Conservation (phyloP, 176 grass and related monocot genomes). For the Elaeis guineensis region DNA sequence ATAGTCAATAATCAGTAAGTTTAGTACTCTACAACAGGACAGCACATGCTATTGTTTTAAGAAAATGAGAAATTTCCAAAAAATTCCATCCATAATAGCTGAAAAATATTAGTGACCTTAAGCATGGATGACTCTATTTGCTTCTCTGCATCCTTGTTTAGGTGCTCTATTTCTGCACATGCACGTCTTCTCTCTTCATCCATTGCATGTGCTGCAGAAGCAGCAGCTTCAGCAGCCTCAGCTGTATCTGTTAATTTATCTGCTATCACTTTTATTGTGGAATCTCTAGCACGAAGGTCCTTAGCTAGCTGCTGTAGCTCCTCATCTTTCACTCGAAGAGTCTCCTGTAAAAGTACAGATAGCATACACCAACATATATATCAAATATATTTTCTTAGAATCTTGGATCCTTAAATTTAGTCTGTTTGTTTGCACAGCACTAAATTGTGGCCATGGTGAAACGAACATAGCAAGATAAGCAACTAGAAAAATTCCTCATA, state of each 20-base stretch:
- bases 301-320: slow-evolving; percentile 87
- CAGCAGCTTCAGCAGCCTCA: slow-evolving; percentile 74
- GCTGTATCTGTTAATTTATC: slow-evolving; percentile 89
- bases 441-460: no score
- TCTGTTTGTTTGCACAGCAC: no score
- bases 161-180: slow-evolving; percentile 50
- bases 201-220: slow-evolving; percentile 64
- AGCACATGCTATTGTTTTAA: no score
- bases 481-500: no score
- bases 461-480: no score
- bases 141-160: slow-evolving; percentile 59
- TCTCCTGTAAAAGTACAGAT: slow-evolving; percentile 47
- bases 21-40: no score
- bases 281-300: slow-evolving; percentile 68
- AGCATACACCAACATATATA: not conserved
- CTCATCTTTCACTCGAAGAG: slow-evolving; percentile 94
- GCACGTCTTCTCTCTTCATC: slow-evolving; percentile 68
- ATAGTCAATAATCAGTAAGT: no score
- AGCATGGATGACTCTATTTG: slow-evolving; percentile 54
- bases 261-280: slow-evolving; percentile 79
- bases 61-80: no score
- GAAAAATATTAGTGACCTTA: slow-evolving; percentile 38
- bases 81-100: no score
- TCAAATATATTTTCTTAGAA: no score
- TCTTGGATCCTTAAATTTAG: no score